A percentile compares a stretch with the other conserved stretches of the same genome.
Evolutionary conservation across 208 protist species (phyloP).

Genomic region (Wallacemonas collosoma): DNA sequence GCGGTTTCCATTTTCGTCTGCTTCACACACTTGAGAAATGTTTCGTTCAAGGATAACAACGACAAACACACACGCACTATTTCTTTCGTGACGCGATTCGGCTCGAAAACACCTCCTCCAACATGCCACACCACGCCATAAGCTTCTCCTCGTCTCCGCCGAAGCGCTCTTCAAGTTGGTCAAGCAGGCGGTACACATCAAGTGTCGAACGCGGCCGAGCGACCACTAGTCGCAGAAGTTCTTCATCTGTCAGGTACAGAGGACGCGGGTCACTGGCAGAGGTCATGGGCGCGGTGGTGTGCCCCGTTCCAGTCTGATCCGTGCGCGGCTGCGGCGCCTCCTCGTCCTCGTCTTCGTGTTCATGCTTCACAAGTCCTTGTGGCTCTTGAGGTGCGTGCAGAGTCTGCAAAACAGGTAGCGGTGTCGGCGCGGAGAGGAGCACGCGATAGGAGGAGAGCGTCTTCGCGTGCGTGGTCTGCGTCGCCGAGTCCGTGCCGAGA

Average conservation of each 20-base stretch:
- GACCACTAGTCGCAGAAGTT: slow-evolving; percentile 67
- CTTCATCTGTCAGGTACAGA: slow-evolving; percentile 36
- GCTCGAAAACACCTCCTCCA: neutral
- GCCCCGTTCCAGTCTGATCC: no score
- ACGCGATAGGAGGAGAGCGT: slow-evolving; percentile 7
- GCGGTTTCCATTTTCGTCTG: no score
- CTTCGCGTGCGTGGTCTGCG: neutral
- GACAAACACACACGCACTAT: neutral
- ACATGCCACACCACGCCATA: slow-evolving; percentile 8
- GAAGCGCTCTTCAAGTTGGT: slow-evolving; percentile 48
- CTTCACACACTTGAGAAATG: no score
- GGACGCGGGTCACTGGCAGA: neutral
- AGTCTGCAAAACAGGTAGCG: neutral
- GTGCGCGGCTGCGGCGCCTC: neutral
- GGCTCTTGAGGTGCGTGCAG: neutral
- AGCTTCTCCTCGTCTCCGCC: slow-evolving; percentile 47
- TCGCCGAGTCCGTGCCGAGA: neutral
- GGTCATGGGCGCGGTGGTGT: neutral
- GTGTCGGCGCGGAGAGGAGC: slow-evolving; percentile 5
- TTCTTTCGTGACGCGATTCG: neutral
- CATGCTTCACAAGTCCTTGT: neutral
- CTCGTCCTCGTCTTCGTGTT: slow-evolving; percentile 13
- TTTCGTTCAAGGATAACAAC: no score
- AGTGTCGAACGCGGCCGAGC: slow-evolving; percentile 44
- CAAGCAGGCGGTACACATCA: slow-evolving; percentile 67